A percentile compares a stretch with the other conserved stretches of the same genome.
Conservation (phyloP, 1,139 yeast species). For the Suhomyces anneliseae region DNA sequence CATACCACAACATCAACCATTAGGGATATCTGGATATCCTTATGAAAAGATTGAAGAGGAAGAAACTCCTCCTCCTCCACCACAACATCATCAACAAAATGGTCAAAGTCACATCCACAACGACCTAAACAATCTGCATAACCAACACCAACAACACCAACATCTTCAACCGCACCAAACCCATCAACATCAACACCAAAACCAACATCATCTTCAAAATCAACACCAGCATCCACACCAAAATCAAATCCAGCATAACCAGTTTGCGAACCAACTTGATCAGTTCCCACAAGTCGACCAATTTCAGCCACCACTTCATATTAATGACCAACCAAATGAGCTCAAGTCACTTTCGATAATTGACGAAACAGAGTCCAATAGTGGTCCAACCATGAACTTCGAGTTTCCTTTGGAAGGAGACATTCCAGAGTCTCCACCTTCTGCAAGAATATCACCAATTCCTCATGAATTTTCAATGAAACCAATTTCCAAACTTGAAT, state of each 20-base stretch:
- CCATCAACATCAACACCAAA: neutral
- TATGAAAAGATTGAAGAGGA: too few species aligned
- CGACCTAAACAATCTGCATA: neutral
- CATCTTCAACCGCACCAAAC: neutral
- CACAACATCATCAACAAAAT: neutral
- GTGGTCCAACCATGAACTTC: neutral
- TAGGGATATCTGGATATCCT: conserved; percentile 1
- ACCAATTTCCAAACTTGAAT: conserved; percentile 3
- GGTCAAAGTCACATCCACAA: too few species aligned
- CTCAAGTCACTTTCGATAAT: conserved; percentile 15
- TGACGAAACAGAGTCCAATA: conserved; percentile 15
- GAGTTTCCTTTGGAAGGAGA: conserved; percentile 9
- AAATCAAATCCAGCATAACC: too few species aligned
- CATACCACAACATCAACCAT: conserved; percentile 2
- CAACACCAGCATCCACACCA: neutral
- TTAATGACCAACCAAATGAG: conserved; percentile 19
- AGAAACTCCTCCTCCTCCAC: neutral
- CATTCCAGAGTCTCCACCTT: conserved; percentile 50
- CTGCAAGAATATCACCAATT: conserved; percentile 47
- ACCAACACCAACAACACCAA: neutral
- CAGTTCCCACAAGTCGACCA: neutral
- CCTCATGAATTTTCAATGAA: conserved; percentile 24
- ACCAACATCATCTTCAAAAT: neutral
- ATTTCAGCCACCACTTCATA: neutral
- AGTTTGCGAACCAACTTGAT: too few species aligned